phyloP scores from a whole-genome alignment of 176 grass and related monocot genomes.

The Rhipidocladum racemiflorum region DNA sequence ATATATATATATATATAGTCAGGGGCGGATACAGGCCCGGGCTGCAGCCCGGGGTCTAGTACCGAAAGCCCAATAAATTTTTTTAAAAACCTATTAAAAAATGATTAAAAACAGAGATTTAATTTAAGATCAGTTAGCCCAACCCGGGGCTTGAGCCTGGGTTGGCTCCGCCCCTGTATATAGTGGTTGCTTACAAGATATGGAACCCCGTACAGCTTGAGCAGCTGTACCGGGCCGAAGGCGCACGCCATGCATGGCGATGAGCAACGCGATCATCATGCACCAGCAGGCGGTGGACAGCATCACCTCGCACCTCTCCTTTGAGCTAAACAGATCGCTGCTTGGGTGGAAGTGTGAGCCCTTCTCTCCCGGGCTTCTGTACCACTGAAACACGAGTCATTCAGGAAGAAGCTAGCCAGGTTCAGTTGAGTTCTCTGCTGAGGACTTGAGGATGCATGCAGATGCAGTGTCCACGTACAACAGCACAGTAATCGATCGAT shows the following conservation, averaged over 20 bases:
- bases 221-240: constrained; percentile 32
- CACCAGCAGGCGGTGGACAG: constrained; percentile 72
- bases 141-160: too few species aligned
- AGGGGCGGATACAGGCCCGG: too few species aligned
- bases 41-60: too few species aligned
- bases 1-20: too few species aligned
- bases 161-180: too few species aligned
- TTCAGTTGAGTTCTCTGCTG: background rate
- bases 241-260: constrained; percentile 39
- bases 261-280: constrained; percentile 51
- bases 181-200: constrained; percentile 51
- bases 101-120: too few species aligned
- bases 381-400: constrained; percentile 35
- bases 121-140: too few species aligned
- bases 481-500: background rate
- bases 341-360: constrained; percentile 78
- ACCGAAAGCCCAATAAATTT: too few species aligned
- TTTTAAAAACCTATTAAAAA: too few species aligned
- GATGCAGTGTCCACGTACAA: background rate
- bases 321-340: constrained; percentile 66
- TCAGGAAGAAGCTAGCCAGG: too few species aligned
- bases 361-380: constrained; percentile 62
- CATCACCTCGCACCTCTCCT: constrained; percentile 54
- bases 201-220: constrained; percentile 75
- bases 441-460: background rate